A percentile compares a stretch with the other conserved stretches of the same genome.
phyloP scores from a whole-genome alignment of 2,329 filamentous ascomycete species.

The Penicillium rolfsii region DNA sequence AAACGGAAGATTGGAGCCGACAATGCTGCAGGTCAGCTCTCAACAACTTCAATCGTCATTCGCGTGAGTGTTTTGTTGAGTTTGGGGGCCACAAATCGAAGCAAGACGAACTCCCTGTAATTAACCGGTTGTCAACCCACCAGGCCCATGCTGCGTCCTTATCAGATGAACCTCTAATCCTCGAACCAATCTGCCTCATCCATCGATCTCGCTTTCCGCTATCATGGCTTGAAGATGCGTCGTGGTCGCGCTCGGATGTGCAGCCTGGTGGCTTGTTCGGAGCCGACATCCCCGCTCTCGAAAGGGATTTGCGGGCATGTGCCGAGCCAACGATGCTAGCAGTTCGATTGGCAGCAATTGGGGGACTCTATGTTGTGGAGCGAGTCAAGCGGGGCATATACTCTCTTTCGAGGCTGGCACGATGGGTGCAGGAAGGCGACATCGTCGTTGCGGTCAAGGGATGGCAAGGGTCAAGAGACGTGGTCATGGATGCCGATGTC shows the following conservation, averaged over 20 bases:
- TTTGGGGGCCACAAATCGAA: background rate
- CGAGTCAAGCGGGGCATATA: constrained; percentile 46
- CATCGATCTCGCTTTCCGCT: constrained; percentile 44
- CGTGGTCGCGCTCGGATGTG: constrained; percentile 32
- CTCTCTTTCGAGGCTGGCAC: constrained; percentile 42
- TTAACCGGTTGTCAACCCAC: constrained; percentile 1
- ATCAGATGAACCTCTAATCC: constrained; percentile 39
- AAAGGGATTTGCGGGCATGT: constrained; percentile 32
- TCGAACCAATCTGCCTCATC: constrained; percentile 42
- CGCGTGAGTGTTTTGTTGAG: constrained; percentile 31
- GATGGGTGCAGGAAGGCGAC: constrained; percentile 43
- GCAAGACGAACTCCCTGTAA: background rate
- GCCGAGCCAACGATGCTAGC: constrained; percentile 38
- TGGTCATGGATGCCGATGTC: constrained; percentile 8
- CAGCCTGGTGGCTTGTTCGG: constrained; percentile 43
- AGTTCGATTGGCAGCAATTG: constrained; percentile 35
- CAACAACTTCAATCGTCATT: constrained; percentile 36
- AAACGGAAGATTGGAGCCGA: constrained; percentile 39
- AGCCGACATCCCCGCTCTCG: constrained; percentile 43
- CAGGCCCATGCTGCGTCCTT: constrained; percentile 43
- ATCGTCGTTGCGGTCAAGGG: constrained; percentile 44
- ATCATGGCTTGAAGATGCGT: constrained; percentile 45
- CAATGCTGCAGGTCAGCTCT: constrained; percentile 22
- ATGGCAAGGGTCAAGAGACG: constrained; percentile 24
- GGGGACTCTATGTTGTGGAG: constrained; percentile 44